These are phyloP conservation scores for Alternaria gaisen DNA, from an alignment of 2,329 filamentous ascomycete genomes.

Conservation along the genomic window DNA sequence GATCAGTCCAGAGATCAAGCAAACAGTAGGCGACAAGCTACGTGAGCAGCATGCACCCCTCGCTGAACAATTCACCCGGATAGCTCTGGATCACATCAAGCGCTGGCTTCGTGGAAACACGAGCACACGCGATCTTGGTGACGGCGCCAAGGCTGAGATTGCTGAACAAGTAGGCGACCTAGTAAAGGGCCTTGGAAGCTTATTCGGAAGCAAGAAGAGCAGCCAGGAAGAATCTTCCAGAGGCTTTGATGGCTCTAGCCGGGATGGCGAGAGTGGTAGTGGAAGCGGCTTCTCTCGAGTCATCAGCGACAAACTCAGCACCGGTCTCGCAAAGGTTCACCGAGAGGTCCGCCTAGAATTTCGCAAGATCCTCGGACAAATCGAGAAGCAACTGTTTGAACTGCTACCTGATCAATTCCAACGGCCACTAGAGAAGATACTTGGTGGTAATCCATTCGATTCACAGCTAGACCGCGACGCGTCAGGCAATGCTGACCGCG, in stretches of 20 bases:
- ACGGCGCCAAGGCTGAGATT: slow-evolving; percentile 42
- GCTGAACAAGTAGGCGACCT: slow-evolving; percentile 39
- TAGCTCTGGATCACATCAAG: slow-evolving; percentile 43
- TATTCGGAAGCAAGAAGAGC: slow-evolving; percentile 36
- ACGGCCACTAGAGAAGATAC: slow-evolving; percentile 39
- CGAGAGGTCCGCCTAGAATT: slow-evolving; percentile 43
- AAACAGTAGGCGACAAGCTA: slow-evolving; percentile 38
- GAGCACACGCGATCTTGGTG: slow-evolving; percentile 40
- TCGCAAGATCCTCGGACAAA: slow-evolving; percentile 39
- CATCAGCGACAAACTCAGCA: slow-evolving; percentile 43
- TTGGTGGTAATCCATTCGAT: slow-evolving; percentile 43
- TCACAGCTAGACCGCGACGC: slow-evolving; percentile 40
- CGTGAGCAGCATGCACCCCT: slow-evolving; percentile 38
- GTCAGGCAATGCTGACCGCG: slow-evolving; percentile 31
- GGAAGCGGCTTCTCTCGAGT: slow-evolving; percentile 37
- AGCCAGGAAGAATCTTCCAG: slow-evolving; percentile 30
- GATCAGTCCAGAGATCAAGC: slow-evolving; percentile 44
- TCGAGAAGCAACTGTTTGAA: slow-evolving; percentile 43
- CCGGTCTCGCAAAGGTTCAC: slow-evolving; percentile 42
- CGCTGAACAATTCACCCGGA: slow-evolving; percentile 41
- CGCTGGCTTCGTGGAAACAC: slow-evolving; percentile 45
- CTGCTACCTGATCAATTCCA: slow-evolving; percentile 41
- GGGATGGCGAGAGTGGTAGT: slow-evolving; percentile 23
- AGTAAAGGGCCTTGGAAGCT: slow-evolving; percentile 38
- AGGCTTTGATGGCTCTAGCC: slow-evolving; percentile 22